Conservation (phyloP, 2,329 filamentous ascomycete genomes). For the Lachnellula suecica region DNA sequence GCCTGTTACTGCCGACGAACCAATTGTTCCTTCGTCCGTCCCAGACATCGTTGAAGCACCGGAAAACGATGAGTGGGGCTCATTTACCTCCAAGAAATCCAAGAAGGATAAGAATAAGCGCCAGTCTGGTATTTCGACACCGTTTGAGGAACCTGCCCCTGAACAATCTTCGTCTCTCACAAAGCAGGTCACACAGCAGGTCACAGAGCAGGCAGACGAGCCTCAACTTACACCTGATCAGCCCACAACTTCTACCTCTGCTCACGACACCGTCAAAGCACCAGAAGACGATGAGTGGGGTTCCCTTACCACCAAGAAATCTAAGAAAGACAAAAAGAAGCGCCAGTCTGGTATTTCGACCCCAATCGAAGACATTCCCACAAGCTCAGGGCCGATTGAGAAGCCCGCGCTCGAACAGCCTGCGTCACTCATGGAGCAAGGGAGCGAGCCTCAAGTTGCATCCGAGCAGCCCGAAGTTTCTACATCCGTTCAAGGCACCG, state of each 20-base stretch:
- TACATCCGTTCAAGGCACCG: background rate
- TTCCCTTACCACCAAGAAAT: background rate
- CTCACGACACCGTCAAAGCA: conserved; percentile 1
- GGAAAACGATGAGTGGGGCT: background rate
- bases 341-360: background rate
- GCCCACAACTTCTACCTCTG: background rate
- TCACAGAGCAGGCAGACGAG: background rate
- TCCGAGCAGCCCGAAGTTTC: background rate
- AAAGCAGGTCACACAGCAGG: background rate
- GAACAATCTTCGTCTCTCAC: background rate
- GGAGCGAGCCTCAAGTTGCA: background rate
- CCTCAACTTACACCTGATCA: background rate
- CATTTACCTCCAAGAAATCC: conserved; percentile 24
- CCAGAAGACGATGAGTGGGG: conserved; percentile 4
- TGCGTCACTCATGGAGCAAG: background rate
- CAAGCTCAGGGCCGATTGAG: background rate
- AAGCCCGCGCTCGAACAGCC: background rate
- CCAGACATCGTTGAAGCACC: no score
- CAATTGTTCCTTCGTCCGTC: no score
- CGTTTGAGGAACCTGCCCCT: background rate
- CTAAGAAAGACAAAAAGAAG: conserved; percentile 28
- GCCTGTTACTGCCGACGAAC: no score
- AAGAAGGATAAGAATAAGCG: conserved; percentile 34
- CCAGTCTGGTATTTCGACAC: background rate
- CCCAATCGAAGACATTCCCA: background rate